Conservation (phyloP, 2,329 filamentous ascomycete genomes). For the Botryotinia globosa region DNA sequence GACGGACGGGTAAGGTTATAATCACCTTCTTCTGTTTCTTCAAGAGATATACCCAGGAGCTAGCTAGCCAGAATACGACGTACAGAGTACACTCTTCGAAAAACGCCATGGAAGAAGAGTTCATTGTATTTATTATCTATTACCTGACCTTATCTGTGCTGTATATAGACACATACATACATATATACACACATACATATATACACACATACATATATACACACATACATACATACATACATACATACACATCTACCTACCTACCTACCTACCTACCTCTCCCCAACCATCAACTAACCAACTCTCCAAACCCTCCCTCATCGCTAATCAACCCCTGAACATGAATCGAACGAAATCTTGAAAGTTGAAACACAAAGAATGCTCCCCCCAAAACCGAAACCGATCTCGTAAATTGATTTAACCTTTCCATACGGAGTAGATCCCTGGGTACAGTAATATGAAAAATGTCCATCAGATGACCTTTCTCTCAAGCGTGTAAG, state of each 20-base stretch:
- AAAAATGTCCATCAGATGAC: slow-evolving; percentile 4
- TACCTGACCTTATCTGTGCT: not conserved
- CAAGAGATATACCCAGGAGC: not conserved
- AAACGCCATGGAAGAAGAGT: not conserved
- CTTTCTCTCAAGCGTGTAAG: not conserved
- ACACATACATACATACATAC: not conserved
- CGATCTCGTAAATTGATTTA: not conserved
- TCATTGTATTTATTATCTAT: not conserved
- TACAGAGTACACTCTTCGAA: not conserved
- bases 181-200: not conserved
- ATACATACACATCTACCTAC: not conserved
- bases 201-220: no score
- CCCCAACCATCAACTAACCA: not conserved
- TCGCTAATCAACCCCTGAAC: not conserved
- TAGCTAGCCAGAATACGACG: not conserved
- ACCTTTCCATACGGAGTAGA: not conserved
- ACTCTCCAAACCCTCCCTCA: not conserved
- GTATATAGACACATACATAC: not conserved
- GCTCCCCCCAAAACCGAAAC: not conserved
- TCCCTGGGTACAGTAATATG: not conserved
- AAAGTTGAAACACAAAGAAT: not conserved
- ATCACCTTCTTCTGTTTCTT: not conserved
- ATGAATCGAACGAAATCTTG: no score
- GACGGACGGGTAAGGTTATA: not conserved
- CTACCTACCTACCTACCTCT: not conserved